These are phyloP conservation scores for Tricholoma furcatifolium DNA, from an alignment of 768 basidiomycete genomes.

Conservation along the genomic window DNA sequence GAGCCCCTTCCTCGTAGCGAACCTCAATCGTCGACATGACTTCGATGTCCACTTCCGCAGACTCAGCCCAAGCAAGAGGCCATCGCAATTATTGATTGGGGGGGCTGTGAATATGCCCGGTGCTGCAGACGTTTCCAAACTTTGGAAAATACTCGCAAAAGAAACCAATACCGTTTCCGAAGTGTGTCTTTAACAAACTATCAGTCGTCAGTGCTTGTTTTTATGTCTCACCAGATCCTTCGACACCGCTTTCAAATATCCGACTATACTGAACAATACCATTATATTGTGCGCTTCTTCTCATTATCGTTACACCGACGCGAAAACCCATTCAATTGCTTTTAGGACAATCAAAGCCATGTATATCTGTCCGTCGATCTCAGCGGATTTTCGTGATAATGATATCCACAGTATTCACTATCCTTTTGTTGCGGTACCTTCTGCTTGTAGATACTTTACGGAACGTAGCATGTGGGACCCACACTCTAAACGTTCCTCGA, in stretches of 20 bases:
- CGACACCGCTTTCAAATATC: slow-evolving; percentile 50
- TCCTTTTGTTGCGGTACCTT: too few species aligned
- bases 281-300: too few species aligned
- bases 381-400: too few species aligned
- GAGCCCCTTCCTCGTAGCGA: slow-evolving; percentile 23
- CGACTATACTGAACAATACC: slow-evolving; percentile 38
- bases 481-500: too few species aligned
- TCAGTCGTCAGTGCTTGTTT: slow-evolving; percentile 2
- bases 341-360: too few species aligned
- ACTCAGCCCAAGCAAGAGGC: slow-evolving; percentile 38
- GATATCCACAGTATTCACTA: too few species aligned
- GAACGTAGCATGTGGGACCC: too few species aligned
- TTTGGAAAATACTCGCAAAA: slow-evolving; percentile 61
- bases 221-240: slow-evolving; percentile 49
- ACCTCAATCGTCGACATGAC: slow-evolving; percentile 22
- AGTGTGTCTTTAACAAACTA: slow-evolving; percentile 34
- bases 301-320: too few species aligned
- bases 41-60: slow-evolving; percentile 1
- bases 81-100: slow-evolving; percentile 70
- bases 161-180: slow-evolving; percentile 56
- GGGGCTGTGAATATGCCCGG: slow-evolving; percentile 65
- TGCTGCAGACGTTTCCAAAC: slow-evolving; percentile 40
- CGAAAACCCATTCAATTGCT: too few species aligned
- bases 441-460: too few species aligned
- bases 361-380: too few species aligned